Conservation (phyloP, 2,329 filamentous ascomycete species). For the Botrytis fragariae region DNA sequence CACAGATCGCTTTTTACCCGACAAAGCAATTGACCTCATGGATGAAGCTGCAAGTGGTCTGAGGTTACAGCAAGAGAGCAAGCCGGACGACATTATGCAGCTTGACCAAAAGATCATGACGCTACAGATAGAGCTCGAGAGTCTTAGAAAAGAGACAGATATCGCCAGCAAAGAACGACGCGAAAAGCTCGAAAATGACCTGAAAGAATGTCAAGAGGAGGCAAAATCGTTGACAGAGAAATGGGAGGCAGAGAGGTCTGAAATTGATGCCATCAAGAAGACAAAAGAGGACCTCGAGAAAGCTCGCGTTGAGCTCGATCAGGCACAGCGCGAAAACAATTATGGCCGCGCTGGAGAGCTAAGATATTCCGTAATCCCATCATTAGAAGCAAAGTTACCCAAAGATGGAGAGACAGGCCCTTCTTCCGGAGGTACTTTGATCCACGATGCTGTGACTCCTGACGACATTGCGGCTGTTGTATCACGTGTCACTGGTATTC, state of each 20-base stretch:
- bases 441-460: constrained; percentile 92
- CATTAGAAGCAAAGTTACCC: constrained; percentile 74
- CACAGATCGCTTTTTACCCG: constrained; percentile 90
- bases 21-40: constrained; percentile 96
- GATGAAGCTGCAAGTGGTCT: constrained; percentile 92
- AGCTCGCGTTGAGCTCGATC: constrained; percentile 80
- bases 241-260: constrained; percentile 86
- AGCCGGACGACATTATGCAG: constrained; percentile 89
- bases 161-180: constrained; percentile 82
- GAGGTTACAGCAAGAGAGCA: constrained; percentile 91
- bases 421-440: constrained; percentile 51
- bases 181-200: constrained; percentile 75
- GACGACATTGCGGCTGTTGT: constrained; percentile 95
- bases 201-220: constrained; percentile 76
- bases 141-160: constrained; percentile 89
- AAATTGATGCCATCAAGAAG: constrained; percentile 84
- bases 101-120: constrained; percentile 96
- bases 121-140: constrained; percentile 94
- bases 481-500: constrained; percentile 77
- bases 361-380: constrained; percentile 82
- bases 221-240: constrained; percentile 70
- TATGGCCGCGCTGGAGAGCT: constrained; percentile 90
- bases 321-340: constrained; percentile 77
- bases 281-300: constrained; percentile 85
- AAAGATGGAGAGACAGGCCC: constrained; percentile 57